phyloP scores from a whole-genome alignment of 169 alveolate genomes.

The Perkinsus olseni region DNA sequence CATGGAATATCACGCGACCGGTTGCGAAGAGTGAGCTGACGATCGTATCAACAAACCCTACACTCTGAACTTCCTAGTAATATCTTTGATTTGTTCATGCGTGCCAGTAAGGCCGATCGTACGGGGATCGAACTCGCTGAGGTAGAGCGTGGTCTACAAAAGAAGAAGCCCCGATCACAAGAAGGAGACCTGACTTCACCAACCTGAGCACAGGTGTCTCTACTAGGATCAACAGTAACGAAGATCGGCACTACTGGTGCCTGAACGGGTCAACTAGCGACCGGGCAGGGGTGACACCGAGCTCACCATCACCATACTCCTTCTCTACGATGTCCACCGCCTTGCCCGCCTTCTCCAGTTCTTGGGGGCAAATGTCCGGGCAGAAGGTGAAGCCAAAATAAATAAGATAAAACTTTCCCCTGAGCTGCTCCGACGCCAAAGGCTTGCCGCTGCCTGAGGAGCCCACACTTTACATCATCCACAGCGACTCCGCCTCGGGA shows the following conservation, averaged over 20 bases:
- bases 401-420: conserved; percentile 26
- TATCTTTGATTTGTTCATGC: conserved; percentile 40
- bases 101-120: conserved; percentile 47
- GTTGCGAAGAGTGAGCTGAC: too few species aligned
- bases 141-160: conserved; percentile 26
- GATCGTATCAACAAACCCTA: too few species aligned
- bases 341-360: conserved; percentile 61
- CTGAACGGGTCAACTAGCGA: not conserved
- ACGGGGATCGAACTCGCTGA: conserved; percentile 47
- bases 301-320: not conserved
- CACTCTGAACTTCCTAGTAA: conserved; percentile 36
- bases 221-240: conserved; percentile 38
- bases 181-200: not conserved
- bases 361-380: conserved; percentile 82
- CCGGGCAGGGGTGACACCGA: not conserved
- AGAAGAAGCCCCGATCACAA: not conserved
- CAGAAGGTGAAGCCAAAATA: conserved; percentile 65
- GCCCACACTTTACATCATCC: conserved; percentile 15
- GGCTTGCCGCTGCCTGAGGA: conserved; percentile 40
- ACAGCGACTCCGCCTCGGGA: not conserved
- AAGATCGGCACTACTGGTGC: conserved; percentile 31
- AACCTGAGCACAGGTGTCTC: conserved; percentile 34
- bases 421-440: conserved; percentile 14
- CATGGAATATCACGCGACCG: too few species aligned
- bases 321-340: conserved; percentile 50